Evolutionary conservation across 148 eudicot species (phyloP), one percentile per base, ranked within the genome.

Genomic region (Rhododendron ferrugineum): DNA sequence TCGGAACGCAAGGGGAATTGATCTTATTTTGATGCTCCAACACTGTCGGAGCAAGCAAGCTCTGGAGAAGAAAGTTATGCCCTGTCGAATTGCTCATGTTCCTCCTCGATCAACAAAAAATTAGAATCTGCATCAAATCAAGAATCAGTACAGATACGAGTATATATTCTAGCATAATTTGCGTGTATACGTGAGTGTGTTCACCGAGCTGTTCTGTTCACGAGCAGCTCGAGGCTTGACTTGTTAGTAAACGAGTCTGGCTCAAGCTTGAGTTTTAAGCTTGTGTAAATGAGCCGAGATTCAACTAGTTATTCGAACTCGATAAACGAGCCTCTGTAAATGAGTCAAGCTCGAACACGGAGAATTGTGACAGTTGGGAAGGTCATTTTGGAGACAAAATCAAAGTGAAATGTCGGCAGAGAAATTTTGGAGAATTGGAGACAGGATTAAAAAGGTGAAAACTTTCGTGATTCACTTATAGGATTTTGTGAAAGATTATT

Each of bases 51-150:
- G 90, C 80, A 86, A 92, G 91, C 85, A 89, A 89, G 77, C 91
- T 91, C 83, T 88, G 90, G 80, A 87, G 91, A 77, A 88, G 84
- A 84, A 92, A 90, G 88, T 92, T 93, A 66, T 90, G 90, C 82
- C 92, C 92, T 47, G 90, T 90, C 77, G 89, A 88, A 83, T 90
- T 94, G 89, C 97, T 96, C 99, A 96, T 96, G 50, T 82, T 92
- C 86, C 68, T 72, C 86, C 68, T 72, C 82, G 20, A 64, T 64
- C 42, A 26, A 36, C 58, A 32, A 79, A 77, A 77, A 64, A 26
- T 5, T 18, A 11, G 86, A 68, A 83, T 77, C 83, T 87, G 86
- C 15, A 79, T 83, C 83, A 64, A 79, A 52, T 74, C 85, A 44
- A 36, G 58, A 78, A 83, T 78, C 83, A 83, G 58, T 15, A 70